Conservation (phyloP, 176 grass and related monocot species). For the Phragmites australis region DNA sequence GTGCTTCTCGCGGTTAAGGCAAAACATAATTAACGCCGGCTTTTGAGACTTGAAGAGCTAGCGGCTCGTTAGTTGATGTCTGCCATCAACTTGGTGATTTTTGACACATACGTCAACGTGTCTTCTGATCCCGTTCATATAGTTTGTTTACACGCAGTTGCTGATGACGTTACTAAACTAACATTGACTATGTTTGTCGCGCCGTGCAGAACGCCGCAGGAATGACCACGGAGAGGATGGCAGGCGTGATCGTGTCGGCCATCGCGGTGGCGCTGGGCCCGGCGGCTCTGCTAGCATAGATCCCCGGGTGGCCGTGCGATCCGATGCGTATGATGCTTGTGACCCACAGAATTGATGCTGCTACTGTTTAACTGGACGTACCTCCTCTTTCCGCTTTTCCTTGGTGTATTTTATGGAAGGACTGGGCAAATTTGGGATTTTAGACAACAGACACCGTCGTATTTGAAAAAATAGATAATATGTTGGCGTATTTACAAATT, state of each 20-base stretch:
- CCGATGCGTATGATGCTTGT: not conserved
- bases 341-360: not conserved
- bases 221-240: not conserved
- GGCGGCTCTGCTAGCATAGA: conserved; percentile 35
- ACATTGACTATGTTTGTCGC: not conserved
- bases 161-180: not conserved
- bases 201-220: conserved; percentile 18
- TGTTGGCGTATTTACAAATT: no score
- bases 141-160: no score
- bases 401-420: not conserved
- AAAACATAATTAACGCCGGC: no score
- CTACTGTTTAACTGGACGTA: not conserved
- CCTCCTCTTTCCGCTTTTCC: not conserved
- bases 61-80: no score
- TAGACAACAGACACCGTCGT: no score
- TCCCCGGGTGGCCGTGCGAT: not conserved
- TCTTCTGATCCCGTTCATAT: no score
- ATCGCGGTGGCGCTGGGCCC: conserved; percentile 11
- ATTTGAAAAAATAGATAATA: no score
- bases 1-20: not conserved
- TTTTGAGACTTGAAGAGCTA: no score
- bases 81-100: no score
- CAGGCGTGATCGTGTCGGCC: not conserved
- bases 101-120: no score
- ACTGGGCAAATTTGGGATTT: no score